Evolutionary conservation across 2,329 filamentous ascomycete genomes (phyloP).

Genomic region (Malbranchea zuffiana): DNA sequence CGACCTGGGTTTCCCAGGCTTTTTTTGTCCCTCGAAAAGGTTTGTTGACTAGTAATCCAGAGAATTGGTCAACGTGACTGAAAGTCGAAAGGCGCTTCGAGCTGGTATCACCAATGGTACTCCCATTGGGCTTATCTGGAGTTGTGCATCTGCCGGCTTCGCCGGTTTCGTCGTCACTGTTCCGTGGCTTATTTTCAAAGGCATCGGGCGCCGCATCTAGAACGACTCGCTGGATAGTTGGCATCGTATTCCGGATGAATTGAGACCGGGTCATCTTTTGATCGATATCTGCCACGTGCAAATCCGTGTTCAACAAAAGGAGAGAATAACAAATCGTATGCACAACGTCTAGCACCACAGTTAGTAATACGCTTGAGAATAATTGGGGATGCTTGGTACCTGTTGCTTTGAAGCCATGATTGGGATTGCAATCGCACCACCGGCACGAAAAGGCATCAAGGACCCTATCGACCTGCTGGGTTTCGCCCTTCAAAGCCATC

Average conservation of each 20-base stretch:
- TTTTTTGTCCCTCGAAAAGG: slow-evolving; percentile 64
- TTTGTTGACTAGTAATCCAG: slow-evolving; percentile 65
- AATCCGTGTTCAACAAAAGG: slow-evolving; percentile 86
- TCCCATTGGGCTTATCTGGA: slow-evolving; percentile 18
- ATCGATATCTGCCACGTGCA: slow-evolving; percentile 90
- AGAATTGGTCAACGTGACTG: slow-evolving; percentile 28
- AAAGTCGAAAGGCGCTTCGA: slow-evolving; percentile 35
- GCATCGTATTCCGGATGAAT: slow-evolving; percentile 93
- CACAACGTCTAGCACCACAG: slow-evolving; percentile 60
- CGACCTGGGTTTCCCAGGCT: slow-evolving; percentile 80
- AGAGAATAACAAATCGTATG: slow-evolving; percentile 97
- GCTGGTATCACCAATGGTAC: slow-evolving; percentile 21
- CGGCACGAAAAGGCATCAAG: slow-evolving; percentile 76
- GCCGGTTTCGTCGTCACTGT: slow-evolving; percentile 1
- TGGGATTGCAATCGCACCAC: slow-evolving; percentile 89
- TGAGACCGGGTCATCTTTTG: slow-evolving; percentile 91
- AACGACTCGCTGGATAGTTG: slow-evolving; percentile 69
- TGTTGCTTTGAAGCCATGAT: slow-evolving; percentile 80
- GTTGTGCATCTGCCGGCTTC: slow-evolving; percentile 7
- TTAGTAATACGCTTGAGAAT: not conserved
- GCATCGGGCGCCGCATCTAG: slow-evolving; percentile 59
- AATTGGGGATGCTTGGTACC: slow-evolving; percentile 53
- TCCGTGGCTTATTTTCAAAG: slow-evolving; percentile 37
- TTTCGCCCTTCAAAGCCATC: slow-evolving; percentile 77
- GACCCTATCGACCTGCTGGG: slow-evolving; percentile 92